Percentiles rank a stretch among this genome's conserved stretches.
phyloP scores from a whole-genome alignment of 106 monocot species.

The Dendrobium chrysotoxum region DNA sequence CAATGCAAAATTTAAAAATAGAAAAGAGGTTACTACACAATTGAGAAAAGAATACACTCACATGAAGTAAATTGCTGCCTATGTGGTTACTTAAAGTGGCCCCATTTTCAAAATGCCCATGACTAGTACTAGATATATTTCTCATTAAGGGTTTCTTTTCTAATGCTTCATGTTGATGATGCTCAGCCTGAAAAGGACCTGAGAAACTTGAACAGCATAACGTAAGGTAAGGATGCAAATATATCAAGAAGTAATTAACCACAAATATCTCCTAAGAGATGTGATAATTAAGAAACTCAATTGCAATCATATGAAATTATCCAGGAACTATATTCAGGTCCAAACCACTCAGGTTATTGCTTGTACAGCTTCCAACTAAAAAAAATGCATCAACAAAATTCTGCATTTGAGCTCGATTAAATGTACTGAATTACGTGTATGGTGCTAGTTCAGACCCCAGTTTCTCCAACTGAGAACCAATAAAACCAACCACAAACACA shows the following conservation, averaged over 20 bases:
- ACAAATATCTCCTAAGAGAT: neutral
- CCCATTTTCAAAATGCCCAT: conserved; percentile 18
- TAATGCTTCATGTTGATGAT: conserved; percentile 21
- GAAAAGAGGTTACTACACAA: conserved; percentile 5
- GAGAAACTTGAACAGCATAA: conserved; percentile 68
- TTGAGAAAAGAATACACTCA: conserved; percentile 21
- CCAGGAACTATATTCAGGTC: neutral
- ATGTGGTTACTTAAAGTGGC: conserved; percentile 19
- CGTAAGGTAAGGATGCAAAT: conserved; percentile 27
- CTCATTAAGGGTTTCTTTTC: conserved; percentile 54
- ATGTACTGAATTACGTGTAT: neutral
- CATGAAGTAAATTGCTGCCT: conserved; percentile 35
- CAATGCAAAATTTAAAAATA: neutral
- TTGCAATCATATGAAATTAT: neutral
- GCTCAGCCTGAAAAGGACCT: conserved; percentile 55
- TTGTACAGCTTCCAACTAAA: neutral
- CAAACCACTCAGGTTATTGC: conserved; percentile 5
- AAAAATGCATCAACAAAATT: neutral
- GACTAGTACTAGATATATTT: conserved; percentile 18
- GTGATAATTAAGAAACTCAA: neutral
- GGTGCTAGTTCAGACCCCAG: neutral
- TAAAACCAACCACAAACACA: neutral
- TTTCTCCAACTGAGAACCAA: neutral
- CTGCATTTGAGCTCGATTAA: neutral
- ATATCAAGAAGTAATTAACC: neutral